Evolutionary conservation across 441 rosid species (phyloP), one percentile per base, ranked within the genome.

Genomic region (Biscutella laevigata): DNA sequence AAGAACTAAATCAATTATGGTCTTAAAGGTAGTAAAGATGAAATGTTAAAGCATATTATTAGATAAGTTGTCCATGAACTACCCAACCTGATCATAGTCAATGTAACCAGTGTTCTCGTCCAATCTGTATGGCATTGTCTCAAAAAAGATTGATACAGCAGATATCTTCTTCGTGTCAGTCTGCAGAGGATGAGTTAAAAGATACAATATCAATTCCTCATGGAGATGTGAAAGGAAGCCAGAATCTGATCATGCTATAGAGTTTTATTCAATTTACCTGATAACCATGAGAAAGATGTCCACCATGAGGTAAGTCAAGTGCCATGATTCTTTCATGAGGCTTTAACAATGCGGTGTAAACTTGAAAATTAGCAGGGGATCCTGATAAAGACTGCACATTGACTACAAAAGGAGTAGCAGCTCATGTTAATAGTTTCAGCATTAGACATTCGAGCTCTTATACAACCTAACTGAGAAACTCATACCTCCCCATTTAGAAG

Each of bases 271-370:
- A 26, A 57, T 27, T 73, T 58, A 92, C 98, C 96, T 92, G 96
- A 69, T 88, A 92, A 73, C 96, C 96, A 66, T 92, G 98, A 62
- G 98, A 92, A 77, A 92, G 95, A 78, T 91, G 98, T 34, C 98
- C 98, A 14, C 98, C 98, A 75, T 91, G 96, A 26, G 98, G 98
- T 29, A 91, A 81, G 68, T 91, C 98, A 68, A 91, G 95, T 2
- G 96, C 95, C 98, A 91, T 88, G 67, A 91, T 91, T 78, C 96
- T 76, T 54, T 88, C 98, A 69, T 91, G 98, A 50, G 98, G 98
- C 38, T 82, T 91, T 65, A 91, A 51, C 24, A 91, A 30, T 52
- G 95, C 98, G 36, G 98, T 91, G 43, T 88, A 91, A 53, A 64
- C 98, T 76, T 91, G 98, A 68, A 91, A 91, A 64, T 91, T 92